Base-by-base conservation (phyloP, 768 basidiomycete species). In the Leccinellum luteum region DNA sequence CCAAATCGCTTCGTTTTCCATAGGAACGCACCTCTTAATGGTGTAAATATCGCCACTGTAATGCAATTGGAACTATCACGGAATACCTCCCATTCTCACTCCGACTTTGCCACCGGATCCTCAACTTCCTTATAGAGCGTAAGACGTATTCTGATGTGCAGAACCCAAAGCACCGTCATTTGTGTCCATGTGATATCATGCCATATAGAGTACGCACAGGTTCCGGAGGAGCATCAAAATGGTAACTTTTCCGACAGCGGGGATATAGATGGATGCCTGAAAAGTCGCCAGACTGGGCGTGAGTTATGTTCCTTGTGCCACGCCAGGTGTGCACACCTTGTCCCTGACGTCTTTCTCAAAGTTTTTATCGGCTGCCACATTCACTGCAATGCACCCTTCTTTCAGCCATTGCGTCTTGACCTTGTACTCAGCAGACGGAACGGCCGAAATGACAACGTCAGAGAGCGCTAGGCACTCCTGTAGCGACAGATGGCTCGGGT, bases 191-290 rank as follows among this genome's bases (percentile, higher is more conserved):
- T 41, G 48, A 51, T 21, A 44, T 35, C 25, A 44, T 35, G 21
- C 31, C 3, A 51, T 27, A 61, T 56, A 52, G 47, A 48, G 51
- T 6, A 78, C 92, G 69, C 70, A 94, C 90, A 99, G 69, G 71
- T 99, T 99, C 48, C 96, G 84, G 66, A 97, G 81, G n/a, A 99
- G 81, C 92, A 99, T 96, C 68, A 95, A 77, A 63, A 98, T 97
- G 2, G 97, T 99, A 56, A 97, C 90, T 75, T 96, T 97, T 19
- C 97, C 97, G n/a, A 99, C 93, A 6, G 92, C 88, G 9, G 96
- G 94, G 61, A 98, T 81, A 72, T 98, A 98, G 57, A 99, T 78
- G 14, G 94, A 93, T 12, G 94, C 95, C 94, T 56, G 54, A 28
- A 12, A 50, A 45, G 21, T 34, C 31, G 30, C 9, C 23, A 25